Conservation (phyloP, 495 filamentous ascomycete genomes). For the Podospora bellae-mahoneyi region DNA sequence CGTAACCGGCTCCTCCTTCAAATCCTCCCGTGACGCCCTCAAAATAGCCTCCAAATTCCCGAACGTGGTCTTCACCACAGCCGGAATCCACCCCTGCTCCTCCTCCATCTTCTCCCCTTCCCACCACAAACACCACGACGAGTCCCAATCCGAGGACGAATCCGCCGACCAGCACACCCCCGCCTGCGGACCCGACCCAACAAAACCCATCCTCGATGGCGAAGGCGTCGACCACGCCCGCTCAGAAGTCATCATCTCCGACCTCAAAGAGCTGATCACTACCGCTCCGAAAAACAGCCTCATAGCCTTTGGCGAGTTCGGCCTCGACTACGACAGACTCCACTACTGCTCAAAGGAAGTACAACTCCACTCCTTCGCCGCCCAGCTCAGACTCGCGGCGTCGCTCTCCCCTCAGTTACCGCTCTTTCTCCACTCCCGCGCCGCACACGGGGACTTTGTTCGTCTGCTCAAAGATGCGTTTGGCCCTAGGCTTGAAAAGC, state of each 20-base stretch:
- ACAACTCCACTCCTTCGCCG: constrained; percentile 80
- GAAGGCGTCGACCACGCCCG: constrained; percentile 37
- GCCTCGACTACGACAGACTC: constrained; percentile 91
- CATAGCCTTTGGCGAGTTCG: constrained; percentile 92
- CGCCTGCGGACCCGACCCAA: constrained; percentile 43
- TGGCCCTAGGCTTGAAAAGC: constrained; percentile 45
- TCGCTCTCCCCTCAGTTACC: constrained; percentile 69
- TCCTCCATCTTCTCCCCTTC: constrained; percentile 62
- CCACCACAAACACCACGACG: constrained; percentile 52
- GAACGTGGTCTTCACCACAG: constrained; percentile 77
- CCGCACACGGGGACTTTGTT: constrained; percentile 79
- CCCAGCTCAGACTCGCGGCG: constrained; percentile 69
- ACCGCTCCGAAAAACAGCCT: constrained; percentile 27
- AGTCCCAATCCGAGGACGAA: constrained; percentile 33
- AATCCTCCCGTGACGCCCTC: constrained; percentile 71
- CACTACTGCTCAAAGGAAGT: constrained; percentile 69
- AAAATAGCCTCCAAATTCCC: constrained; percentile 69
- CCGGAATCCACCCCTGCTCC: constrained; percentile 90
- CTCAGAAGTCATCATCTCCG: constrained; percentile 49
- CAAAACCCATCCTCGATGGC: constrained; percentile 39
- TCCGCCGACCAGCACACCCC: constrained; percentile 37
- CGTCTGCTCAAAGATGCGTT: constrained; percentile 50
- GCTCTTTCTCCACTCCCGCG: constrained; percentile 85
- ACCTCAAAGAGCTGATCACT: constrained; percentile 55
- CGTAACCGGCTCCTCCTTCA: constrained; percentile 86